Evolutionary conservation across 345 rosid genomes (phyloP).

Genomic region (Kernera saxatilis): DNA sequence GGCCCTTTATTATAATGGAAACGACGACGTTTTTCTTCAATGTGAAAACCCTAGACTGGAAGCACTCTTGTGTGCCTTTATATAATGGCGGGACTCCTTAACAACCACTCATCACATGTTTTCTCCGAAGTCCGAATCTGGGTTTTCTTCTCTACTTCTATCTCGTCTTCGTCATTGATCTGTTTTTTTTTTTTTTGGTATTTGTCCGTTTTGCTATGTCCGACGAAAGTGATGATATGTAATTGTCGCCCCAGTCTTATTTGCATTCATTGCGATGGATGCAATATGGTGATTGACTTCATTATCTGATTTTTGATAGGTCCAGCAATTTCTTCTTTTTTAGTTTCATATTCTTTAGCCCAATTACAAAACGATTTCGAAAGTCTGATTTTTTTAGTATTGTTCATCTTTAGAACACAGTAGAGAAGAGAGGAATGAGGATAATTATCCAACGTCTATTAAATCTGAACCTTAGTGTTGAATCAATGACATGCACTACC

Average conservation of each 20-base stretch:
- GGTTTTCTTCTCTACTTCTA: background rate
- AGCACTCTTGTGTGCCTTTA: background rate
- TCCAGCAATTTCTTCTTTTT: background rate
- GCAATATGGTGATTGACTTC: slow-evolving; percentile 76
- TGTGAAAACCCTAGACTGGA: slow-evolving; percentile 1
- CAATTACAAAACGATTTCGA: background rate
- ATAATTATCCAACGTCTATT: slow-evolving; percentile 55
- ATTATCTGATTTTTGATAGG: background rate
- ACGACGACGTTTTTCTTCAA: background rate
- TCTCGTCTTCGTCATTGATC: background rate
- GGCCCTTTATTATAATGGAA: background rate
- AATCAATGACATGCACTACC: slow-evolving; percentile 73
- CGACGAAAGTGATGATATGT: slow-evolving; percentile 47
- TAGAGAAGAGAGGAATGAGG: slow-evolving; percentile 45
- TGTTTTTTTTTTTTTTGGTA: background rate
- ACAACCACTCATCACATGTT: too few species aligned
- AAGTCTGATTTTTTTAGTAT: background rate
- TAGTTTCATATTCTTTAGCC: background rate
- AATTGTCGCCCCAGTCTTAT: slow-evolving; percentile 94
- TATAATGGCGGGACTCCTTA: background rate
- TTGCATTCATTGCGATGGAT: slow-evolving; percentile 35
- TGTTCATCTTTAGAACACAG: background rate
- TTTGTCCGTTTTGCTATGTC: background rate
- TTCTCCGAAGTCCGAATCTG: too few species aligned
- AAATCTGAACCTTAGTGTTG: slow-evolving; percentile 41